phyloP scores from a whole-genome alignment of 345 rosid genomes.

The Alliaria petiolata region DNA sequence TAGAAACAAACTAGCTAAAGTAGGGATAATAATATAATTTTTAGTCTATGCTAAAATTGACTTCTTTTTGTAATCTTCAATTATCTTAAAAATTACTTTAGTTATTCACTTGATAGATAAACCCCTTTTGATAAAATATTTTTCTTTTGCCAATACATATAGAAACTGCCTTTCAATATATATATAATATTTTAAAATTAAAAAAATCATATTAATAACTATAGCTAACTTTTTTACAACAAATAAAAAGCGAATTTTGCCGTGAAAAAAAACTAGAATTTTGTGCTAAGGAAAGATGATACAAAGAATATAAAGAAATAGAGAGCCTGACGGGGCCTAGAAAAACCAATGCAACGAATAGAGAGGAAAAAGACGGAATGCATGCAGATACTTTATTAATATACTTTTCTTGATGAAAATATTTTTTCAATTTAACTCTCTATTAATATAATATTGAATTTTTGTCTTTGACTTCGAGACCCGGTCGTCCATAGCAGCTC shows the following conservation, averaged over 20 bases:
- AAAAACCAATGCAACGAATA: conserved; percentile 5
- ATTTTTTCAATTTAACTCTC: background rate
- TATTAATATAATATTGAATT: background rate
- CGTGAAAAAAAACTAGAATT: background rate
- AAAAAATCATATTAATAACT: background rate
- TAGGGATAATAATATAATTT: no score
- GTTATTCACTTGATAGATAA: background rate
- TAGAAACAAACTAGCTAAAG: no score
- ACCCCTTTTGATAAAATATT: background rate
- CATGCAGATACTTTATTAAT: conserved; percentile 12
- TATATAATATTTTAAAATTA: no score
- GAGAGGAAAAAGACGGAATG: conserved; percentile 22
- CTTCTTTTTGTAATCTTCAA: background rate
- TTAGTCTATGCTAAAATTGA: no score
- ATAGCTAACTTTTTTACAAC: background rate
- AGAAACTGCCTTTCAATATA: no score
- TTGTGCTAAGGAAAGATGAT: background rate
- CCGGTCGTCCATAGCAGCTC: background rate
- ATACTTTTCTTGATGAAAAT: background rate
- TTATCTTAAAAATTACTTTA: background rate
- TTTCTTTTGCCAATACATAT: background rate
- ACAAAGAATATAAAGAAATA: background rate
- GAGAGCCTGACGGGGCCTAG: conserved; percentile 1
- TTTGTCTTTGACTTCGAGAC: conserved; percentile 12
- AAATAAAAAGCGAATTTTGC: background rate